phyloP scores from a whole-genome alignment of 805 yeast species.

The Candida awuae region DNA sequence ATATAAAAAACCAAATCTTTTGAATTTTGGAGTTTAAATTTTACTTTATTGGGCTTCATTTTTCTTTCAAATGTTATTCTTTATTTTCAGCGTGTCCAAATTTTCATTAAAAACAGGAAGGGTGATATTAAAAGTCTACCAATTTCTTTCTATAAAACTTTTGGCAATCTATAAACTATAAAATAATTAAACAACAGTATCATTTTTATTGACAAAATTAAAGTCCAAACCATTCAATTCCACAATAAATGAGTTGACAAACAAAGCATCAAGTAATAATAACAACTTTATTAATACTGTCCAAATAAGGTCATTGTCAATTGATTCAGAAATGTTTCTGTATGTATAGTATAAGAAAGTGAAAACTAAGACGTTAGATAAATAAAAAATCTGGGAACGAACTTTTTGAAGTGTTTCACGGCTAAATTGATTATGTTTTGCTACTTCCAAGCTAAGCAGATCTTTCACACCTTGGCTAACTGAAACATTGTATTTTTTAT shows the following conservation, averaged over 20 bases:
- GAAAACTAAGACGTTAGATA: background rate
- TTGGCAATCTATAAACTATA: too few species aligned
- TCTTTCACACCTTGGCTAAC: constrained; percentile 17
- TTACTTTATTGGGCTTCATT: too few species aligned
- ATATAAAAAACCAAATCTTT: too few species aligned
- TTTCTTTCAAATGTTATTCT: background rate
- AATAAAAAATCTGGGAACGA: background rate
- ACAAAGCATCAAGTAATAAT: constrained; percentile 7
- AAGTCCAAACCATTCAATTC: constrained; percentile 10
- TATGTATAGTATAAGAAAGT: background rate
- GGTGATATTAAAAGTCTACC: too few species aligned
- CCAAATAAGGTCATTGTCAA: background rate
- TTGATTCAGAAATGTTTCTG: background rate
- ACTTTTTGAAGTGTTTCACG: background rate
- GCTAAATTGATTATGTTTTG: background rate
- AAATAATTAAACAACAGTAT: constrained; percentile 6
- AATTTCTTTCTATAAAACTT: too few species aligned
- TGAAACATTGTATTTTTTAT: constrained; percentile 1
- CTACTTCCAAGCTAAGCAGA: constrained; percentile 5
- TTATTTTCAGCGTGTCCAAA: too few species aligned
- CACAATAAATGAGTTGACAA: constrained; percentile 5
- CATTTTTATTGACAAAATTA: constrained; percentile 1
- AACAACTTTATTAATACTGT: constrained; percentile 3
- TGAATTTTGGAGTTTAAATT: too few species aligned
- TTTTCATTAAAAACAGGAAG: too few species aligned